phyloP scores from a whole-genome alignment of 176 grass and related monocot species.

The Aegilops sharonensis region DNA sequence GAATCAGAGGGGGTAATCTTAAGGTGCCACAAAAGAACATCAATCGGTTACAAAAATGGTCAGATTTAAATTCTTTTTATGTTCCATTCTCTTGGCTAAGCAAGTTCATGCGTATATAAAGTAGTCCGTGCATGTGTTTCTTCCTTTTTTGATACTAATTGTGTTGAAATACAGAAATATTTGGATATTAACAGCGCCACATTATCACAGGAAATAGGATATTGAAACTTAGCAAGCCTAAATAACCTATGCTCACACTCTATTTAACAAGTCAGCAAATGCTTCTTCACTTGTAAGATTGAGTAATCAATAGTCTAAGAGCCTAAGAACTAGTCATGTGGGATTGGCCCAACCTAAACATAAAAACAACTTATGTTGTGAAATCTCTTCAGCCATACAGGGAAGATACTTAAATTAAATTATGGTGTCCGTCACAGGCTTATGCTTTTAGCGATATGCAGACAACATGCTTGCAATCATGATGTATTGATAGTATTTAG shows the following conservation, averaged over 20 bases:
- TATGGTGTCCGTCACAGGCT: background rate
- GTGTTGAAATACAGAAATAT: background rate
- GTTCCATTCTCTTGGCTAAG: background rate
- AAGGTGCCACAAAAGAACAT: background rate
- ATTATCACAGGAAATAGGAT: background rate
- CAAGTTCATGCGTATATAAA: background rate
- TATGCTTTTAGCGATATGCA: background rate
- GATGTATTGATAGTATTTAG: background rate
- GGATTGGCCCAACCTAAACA: background rate
- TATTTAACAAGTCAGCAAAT: conserved; percentile 1
- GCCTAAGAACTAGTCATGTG: background rate
- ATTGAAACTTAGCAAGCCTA: conserved; percentile 1
- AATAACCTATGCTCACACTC: background rate
- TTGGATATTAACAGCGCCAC: background rate
- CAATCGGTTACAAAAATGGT: background rate
- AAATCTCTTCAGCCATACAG: background rate
- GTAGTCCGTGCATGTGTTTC: background rate
- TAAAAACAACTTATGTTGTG: background rate
- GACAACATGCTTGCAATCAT: background rate
- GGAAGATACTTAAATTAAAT: background rate
- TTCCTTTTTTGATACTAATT: background rate
- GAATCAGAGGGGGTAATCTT: background rate
- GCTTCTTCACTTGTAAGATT: background rate
- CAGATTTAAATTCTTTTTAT: background rate
- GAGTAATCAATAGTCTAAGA: background rate